phyloP scores from a whole-genome alignment of 805 yeast genomes.

The Lachancea quebecensis region DNA sequence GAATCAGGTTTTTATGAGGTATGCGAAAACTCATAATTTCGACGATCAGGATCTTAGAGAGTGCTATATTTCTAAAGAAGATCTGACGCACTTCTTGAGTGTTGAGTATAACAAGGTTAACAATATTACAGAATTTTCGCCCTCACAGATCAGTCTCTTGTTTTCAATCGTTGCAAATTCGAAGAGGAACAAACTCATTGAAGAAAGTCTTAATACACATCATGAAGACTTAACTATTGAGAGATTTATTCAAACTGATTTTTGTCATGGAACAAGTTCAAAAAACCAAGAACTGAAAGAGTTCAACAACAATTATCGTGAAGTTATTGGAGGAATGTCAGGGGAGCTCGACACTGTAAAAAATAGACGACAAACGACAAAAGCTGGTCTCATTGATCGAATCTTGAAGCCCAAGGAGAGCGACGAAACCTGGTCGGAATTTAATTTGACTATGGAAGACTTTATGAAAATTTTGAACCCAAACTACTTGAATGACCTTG shows the following conservation, averaged over 20 bases:
- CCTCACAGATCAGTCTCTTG: slow-evolving; percentile 35
- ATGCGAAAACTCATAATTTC: slow-evolving; percentile 26
- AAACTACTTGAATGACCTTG: slow-evolving; percentile 33
- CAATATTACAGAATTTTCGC: slow-evolving; percentile 36
- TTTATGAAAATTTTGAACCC: slow-evolving; percentile 37
- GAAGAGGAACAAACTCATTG: slow-evolving; percentile 21
- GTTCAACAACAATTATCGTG: slow-evolving; percentile 26
- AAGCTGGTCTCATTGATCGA: slow-evolving; percentile 16
- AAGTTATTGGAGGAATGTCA: slow-evolving; percentile 19
- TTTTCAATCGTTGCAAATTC: slow-evolving; percentile 34
- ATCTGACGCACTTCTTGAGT: slow-evolving; percentile 31
- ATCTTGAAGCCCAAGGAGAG: slow-evolving; percentile 7
- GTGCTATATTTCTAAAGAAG: slow-evolving; percentile 31
- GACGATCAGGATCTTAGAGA: slow-evolving; percentile 26
- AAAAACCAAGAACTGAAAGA: slow-evolving; percentile 17
- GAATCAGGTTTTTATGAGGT: slow-evolving; percentile 34
- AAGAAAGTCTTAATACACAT: slow-evolving; percentile 16
- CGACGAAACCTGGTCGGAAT: slow-evolving; percentile 17
- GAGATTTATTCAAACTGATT: slow-evolving; percentile 25
- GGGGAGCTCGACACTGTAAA: slow-evolving; percentile 11
- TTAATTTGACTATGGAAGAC: slow-evolving; percentile 33
- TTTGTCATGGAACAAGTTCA: slow-evolving; percentile 18
- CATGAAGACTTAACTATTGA: slow-evolving; percentile 25
- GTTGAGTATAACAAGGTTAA: slow-evolving; percentile 36
- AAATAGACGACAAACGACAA: slow-evolving; percentile 3